Percentiles rank a stretch among this genome's conserved stretches.
Evolutionary conservation across 164 flowering plant genomes (phyloP).

Genomic region (Litsea cubeba): DNA sequence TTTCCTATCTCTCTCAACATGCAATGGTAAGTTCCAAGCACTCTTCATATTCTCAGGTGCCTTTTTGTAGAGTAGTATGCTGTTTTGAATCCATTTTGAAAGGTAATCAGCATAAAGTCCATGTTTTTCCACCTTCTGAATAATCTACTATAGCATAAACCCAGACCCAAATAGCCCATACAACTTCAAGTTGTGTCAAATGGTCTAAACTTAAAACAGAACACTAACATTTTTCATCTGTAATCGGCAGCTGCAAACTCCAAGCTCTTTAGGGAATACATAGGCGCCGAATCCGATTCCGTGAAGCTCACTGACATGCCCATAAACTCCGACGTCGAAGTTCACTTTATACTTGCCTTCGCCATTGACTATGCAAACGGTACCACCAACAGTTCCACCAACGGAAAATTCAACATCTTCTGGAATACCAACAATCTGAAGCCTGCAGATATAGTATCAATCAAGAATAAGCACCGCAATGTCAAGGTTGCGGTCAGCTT

Average conservation of each 20-base stretch:
- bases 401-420: constrained; percentile 51
- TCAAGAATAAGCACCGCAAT: constrained; percentile 34
- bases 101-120: too few relatives aligned
- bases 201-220: not conserved
- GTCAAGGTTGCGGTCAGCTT: constrained; percentile 52
- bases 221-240: not conserved
- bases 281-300: constrained; percentile 51
- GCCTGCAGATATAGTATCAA: constrained; percentile 36
- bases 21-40: not conserved
- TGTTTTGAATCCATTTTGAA: too few relatives aligned
- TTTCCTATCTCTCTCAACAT: not conserved
- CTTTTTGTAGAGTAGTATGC: too few relatives aligned
- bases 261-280: constrained; percentile 43
- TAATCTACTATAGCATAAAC: too few relatives aligned
- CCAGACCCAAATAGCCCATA: too few relatives aligned
- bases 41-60: not conserved
- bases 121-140: too few relatives aligned
- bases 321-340: constrained; percentile 36
- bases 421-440: constrained; percentile 45
- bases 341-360: constrained; percentile 64
- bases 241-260: constrained; percentile 20
- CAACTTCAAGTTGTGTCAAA: too few relatives aligned
- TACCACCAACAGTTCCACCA: constrained; percentile 24
- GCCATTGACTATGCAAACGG: constrained; percentile 55
- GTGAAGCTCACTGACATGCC: constrained; percentile 57